These are phyloP conservation scores for Hanseniaspora meyeri DNA, from an alignment of 805 yeast genomes.

Conservation along the genomic window DNA sequence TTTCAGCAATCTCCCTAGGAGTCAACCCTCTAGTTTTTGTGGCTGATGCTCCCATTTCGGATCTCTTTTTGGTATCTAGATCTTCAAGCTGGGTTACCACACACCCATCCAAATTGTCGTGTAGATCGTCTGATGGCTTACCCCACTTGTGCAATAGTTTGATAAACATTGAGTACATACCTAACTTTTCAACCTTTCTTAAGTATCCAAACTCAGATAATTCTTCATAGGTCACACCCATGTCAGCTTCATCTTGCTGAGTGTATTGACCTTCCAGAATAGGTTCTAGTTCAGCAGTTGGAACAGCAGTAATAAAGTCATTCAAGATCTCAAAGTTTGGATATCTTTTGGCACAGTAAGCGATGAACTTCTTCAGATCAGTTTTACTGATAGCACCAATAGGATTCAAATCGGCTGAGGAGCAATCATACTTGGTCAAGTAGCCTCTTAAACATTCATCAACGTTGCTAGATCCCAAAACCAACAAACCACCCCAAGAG, in stretches of 20 bases:
- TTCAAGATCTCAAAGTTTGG: constrained; percentile 57
- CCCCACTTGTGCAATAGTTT: constrained; percentile 81
- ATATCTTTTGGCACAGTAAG: constrained; percentile 58
- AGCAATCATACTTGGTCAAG: constrained; percentile 91
- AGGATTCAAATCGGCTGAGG: constrained; percentile 94
- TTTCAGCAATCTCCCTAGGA: constrained; percentile 76
- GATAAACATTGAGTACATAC: constrained; percentile 90
- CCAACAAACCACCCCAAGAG: constrained; percentile 57
- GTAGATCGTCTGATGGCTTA: not conserved
- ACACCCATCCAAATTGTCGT: constrained; percentile 9
- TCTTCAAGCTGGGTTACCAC: constrained; percentile 3
- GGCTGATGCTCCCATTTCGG: not conserved
- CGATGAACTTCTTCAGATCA: constrained; percentile 76
- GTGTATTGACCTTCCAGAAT: constrained; percentile 72
- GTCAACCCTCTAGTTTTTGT: constrained; percentile 50
- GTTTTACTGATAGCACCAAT: constrained; percentile 97
- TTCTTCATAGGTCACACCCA: constrained; percentile 97
- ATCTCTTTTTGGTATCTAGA: not conserved
- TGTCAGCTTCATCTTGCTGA: constrained; percentile 91
- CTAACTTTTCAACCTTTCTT: constrained; percentile 86
- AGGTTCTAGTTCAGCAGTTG: constrained; percentile 97
- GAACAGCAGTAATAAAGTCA: constrained; percentile 79
- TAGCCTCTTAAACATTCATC: constrained; percentile 95
- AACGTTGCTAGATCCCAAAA: constrained; percentile 91
- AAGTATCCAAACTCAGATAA: constrained; percentile 79